phyloP scores from a whole-genome alignment of 306 rosid genomes.

The Vigna radiata region DNA sequence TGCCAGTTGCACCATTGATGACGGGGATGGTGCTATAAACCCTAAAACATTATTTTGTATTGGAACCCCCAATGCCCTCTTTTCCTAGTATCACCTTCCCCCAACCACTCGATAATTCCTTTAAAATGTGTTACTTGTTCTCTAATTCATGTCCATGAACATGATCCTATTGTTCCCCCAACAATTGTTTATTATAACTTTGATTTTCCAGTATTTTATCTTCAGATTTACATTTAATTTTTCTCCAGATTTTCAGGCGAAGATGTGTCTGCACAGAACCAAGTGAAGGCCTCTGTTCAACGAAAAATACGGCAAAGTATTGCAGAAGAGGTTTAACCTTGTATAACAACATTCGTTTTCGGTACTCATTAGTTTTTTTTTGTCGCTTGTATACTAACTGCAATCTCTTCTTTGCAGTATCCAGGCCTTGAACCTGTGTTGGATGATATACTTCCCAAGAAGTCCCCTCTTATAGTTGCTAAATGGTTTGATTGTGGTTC shows the following conservation, averaged over 20 bases:
- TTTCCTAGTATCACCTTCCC: neutral
- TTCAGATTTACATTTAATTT: constrained; percentile 27
- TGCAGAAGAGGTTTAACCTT: constrained; percentile 82
- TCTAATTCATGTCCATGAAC: neutral
- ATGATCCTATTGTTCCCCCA: constrained; percentile 3
- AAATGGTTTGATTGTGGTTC: constrained; percentile 74
- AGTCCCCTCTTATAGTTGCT: constrained; percentile 87
- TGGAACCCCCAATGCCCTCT: neutral
- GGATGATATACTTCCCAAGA: constrained; percentile 97
- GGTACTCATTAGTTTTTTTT: constrained; percentile 8
- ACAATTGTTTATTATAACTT: constrained; percentile 1
- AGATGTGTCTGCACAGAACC: constrained; percentile 97
- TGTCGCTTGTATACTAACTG: constrained; percentile 13
- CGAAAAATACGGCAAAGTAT: constrained; percentile 93
- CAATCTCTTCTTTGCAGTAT: constrained; percentile 59
- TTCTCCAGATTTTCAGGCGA: constrained; percentile 78
- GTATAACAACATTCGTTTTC: neutral
- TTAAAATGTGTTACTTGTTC: constrained; percentile 1
- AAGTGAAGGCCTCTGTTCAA: constrained; percentile 97
- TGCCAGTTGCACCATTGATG: constrained; percentile 27
- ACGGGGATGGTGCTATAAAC: constrained; percentile 8
- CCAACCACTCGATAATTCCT: neutral
- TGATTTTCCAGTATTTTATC: constrained; percentile 21
- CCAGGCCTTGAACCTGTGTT: constrained; percentile 94
- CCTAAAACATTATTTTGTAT: constrained; percentile 31